Percentiles rank a stretch among this genome's conserved stretches.
Evolutionary conservation across 352 stramenopile species (phyloP).

Genomic region (Phytophthora colocasiae): DNA sequence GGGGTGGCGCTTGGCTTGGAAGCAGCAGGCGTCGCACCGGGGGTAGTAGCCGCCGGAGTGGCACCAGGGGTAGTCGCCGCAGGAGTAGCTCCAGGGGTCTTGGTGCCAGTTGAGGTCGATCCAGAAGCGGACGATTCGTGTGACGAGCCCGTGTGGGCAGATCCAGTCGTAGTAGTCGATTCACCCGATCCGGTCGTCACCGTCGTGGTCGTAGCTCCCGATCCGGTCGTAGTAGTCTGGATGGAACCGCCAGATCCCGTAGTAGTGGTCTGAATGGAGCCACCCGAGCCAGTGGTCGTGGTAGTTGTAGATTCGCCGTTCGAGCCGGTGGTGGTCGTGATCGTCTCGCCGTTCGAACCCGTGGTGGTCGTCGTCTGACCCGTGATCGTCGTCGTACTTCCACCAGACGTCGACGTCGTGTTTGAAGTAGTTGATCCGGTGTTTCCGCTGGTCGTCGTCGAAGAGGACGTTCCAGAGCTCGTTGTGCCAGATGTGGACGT

Average conservation of each 20-base stretch:
- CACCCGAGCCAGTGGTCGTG: slow-evolving; percentile 11
- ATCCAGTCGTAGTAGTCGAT: slow-evolving; percentile 26
- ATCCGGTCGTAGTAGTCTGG: slow-evolving; percentile 26
- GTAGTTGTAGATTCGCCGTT: slow-evolving; percentile 23
- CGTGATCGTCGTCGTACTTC: slow-evolving; percentile 16
- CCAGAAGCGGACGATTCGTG: slow-evolving; percentile 6
- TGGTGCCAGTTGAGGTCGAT: slow-evolving; percentile 21
- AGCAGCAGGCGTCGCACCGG: slow-evolving; percentile 22
- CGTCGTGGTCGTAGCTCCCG: slow-evolving; percentile 21
- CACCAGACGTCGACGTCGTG: slow-evolving; percentile 17
- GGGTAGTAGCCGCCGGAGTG: slow-evolving; percentile 28
- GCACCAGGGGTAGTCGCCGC: slow-evolving; percentile 27
- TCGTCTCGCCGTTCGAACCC: slow-evolving; percentile 8
- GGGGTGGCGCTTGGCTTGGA: slow-evolving; percentile 24
- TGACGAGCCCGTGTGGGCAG: slow-evolving; percentile 13
- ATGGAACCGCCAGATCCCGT: slow-evolving; percentile 27
- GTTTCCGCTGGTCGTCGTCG: slow-evolving; percentile 9
- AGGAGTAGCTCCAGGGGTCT: slow-evolving; percentile 15
- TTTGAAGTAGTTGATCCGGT: slow-evolving; percentile 3
- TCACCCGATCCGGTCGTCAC: slow-evolving; percentile 23
- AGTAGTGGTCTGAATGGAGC: slow-evolving; percentile 22
- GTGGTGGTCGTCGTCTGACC: slow-evolving; percentile 26
- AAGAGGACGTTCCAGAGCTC: slow-evolving; percentile 3
- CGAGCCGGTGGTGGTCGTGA: slow-evolving; percentile 15
- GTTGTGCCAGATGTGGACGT: slow-evolving; percentile 8